These are phyloP conservation scores for Polyporus arcularius DNA, from an alignment of 768 basidiomycete species.

Conservation along the genomic window DNA sequence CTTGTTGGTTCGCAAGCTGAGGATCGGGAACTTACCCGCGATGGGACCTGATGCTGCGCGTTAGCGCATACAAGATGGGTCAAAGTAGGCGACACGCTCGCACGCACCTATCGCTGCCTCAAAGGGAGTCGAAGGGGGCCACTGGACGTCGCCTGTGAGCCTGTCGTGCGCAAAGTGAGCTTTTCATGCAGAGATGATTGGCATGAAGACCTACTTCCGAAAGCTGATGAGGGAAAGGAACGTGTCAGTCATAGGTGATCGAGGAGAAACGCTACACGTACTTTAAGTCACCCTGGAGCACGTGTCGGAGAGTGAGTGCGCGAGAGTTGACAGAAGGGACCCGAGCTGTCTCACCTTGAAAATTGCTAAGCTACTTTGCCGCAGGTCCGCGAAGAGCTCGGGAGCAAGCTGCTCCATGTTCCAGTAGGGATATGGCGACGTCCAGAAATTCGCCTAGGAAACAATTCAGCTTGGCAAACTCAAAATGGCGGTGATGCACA, in stretches of 20 bases:
- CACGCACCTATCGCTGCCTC: constrained; percentile 64
- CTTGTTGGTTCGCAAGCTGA: constrained; percentile 92
- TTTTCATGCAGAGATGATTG: neutral
- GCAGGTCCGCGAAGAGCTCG: constrained; percentile 51
- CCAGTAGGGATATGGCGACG: constrained; percentile 75
- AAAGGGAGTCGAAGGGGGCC: constrained; percentile 84
- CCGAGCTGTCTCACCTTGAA: constrained; percentile 62
- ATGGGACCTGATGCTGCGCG: constrained; percentile 59
- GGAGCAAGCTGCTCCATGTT: constrained; percentile 59
- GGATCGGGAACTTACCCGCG: constrained; percentile 73
- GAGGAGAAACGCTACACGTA: constrained; percentile 37
- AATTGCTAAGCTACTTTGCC: constrained; percentile 66
- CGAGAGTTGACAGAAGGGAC: neutral
- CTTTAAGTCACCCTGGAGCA: constrained; percentile 82
- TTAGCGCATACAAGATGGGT: neutral
- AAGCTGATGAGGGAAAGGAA: constrained; percentile 47
- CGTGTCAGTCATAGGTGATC: neutral
- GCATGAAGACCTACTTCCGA: constrained; percentile 64
- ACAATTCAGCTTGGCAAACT: neutral
- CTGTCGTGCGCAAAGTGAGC: constrained; percentile 40
- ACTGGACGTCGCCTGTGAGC: constrained; percentile 84
- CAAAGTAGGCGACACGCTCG: neutral
- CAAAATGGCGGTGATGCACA: neutral
- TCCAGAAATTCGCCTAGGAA: constrained; percentile 61
- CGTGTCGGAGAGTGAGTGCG: too few species aligned